Base-by-base conservation (phyloP, 257 asterid species). In the Pogostemon cablin region DNA sequence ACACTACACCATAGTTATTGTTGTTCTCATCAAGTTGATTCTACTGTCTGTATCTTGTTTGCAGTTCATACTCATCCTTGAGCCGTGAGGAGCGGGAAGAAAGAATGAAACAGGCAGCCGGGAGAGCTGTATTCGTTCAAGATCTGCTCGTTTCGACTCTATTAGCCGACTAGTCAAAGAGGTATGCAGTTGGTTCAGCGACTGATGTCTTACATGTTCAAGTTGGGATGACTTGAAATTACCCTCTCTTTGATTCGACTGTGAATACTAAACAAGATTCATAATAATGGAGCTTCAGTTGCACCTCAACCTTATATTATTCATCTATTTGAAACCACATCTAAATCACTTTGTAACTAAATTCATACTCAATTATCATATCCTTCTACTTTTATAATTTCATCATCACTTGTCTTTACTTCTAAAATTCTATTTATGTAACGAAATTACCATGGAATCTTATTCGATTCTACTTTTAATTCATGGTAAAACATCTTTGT, bases 31-130 rank as follows among this genome's bases (percentile, higher is more conserved):
- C 20, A 34, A 6, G 5, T 65, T 3, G 32, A 50, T 10, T 9
- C 61, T 37, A 17, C 5, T 52, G 4, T 49, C 60, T 54, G 47
- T 50, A 9, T 35, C 35, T 20, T 44, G 3, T 15, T 72, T 77
- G 83, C 90, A 90, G 98, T 76, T 82, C 81, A 48, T 90, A 86
- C 56, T 81, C 90, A 50, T 84, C 88, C 41, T 78, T 86, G 75
- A 92, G 90, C 72, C 72, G 67, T 25, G 98, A 92, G 81, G 98
- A 92, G 78, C 87, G 84, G 62, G 95, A 92, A 68, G 67, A 81
- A 60, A 81, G 91, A 74, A 88, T 74, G 69, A 77, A 72, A 71
- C 88, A 79, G 71, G 96, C 95, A 53, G 84, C 85, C 17, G 90
- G 87, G 75, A 85, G 87, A 72, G 89, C 98, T 9, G 84, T 74